Base-by-base conservation (phyloP, 805 yeast species). In the Kazachstania kunashirensis region DNA sequence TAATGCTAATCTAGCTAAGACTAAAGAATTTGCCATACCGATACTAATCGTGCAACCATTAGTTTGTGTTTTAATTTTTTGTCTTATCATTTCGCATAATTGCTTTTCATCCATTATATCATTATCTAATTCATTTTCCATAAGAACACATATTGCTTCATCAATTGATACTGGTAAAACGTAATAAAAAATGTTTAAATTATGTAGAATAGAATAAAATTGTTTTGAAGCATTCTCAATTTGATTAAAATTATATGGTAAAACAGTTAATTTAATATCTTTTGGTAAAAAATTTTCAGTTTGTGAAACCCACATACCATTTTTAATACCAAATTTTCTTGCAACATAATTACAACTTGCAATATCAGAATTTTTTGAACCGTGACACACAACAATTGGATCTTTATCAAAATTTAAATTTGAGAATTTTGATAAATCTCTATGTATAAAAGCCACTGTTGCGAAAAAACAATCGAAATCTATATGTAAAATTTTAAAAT, bases 391-490 rank as follows among this genome's bases (percentile, higher is more conserved):
- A 65, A 95, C 63, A 59, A 89, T 58, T 52, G 79, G 64, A 68
- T 79, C 58, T 47, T 62, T 41, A 30, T 67, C 24, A 47, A 59
- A 42, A 40, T 73, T 73, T 13, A 45, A 41, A 9, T 20, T 20
- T 3, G 34, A 18, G 10, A 21, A 15, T 7, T 17, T 9, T 6
- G 31, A 13, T 18, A 32, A 14, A 2, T 75, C 66, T 0, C 81
- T 79, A 12, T 61, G 65, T 37, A 77, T 59, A 3, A 84, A 71
- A 0, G 96, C 82, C 0, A 81, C 96, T 0, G 94, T 71, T 2
- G 88, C 96, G 60, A 89, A 89, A 50, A 92, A 89, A 45, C 95
- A 85, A 56, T 89, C 98, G 57, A 86, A 89, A 55, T 89, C 98
- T 24, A 89, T 68, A 55, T 89, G 96, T 37, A 88, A 53, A 8